Percentiles rank a stretch among this genome's conserved stretches.
phyloP scores from a whole-genome alignment of 306 rosid species.

The Rosa multiflora region DNA sequence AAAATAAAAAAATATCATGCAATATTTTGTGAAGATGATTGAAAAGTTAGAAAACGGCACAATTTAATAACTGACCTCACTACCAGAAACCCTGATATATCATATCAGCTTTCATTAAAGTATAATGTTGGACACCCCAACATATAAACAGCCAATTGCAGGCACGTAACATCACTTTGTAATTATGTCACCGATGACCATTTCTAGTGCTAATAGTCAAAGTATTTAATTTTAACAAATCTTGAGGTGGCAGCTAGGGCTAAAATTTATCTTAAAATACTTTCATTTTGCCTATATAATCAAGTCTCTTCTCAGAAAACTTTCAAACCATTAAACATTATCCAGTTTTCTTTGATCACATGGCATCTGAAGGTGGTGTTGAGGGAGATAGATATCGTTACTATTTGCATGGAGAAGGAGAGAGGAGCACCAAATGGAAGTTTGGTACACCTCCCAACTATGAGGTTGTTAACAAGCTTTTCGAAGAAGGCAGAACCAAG shows the following conservation, averaged over 20 bases:
- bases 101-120: too few relatives aligned
- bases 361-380: conserved; percentile 21
- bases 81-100: too few relatives aligned
- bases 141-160: background rate
- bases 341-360: background rate
- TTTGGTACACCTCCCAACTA: conserved; percentile 53
- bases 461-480: conserved; percentile 52
- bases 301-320: background rate
- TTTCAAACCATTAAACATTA: background rate
- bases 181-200: background rate
- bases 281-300: background rate
- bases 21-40: too few relatives aligned
- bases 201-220: too few relatives aligned
- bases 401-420: conserved; percentile 41
- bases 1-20: too few relatives aligned
- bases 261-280: background rate
- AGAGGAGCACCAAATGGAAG: conserved; percentile 56
- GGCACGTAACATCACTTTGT: background rate
- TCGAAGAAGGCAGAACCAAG: conserved; percentile 61
- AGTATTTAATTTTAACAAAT: too few relatives aligned
- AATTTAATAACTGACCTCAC: too few relatives aligned
- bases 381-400: conserved; percentile 46
- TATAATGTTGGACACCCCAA: background rate
- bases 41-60: too few relatives aligned
- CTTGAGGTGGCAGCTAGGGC: background rate